Evolutionary conservation across 345 rosid genomes (phyloP), one percentile per base, ranked within the genome.

Genomic region (Dovyalis caffra): DNA sequence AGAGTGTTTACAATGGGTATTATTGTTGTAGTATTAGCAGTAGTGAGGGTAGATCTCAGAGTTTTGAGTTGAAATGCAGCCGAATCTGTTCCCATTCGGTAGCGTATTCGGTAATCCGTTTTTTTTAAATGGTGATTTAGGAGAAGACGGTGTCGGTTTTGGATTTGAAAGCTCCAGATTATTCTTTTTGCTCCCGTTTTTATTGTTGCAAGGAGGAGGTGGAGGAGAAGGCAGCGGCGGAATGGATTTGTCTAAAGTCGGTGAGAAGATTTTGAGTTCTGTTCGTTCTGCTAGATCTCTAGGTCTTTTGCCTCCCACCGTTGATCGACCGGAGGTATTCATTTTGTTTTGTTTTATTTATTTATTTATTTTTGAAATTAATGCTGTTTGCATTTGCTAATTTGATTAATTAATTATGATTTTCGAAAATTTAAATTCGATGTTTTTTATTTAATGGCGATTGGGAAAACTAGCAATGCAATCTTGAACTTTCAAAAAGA

Each of bases 221-320:
- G 87, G 89, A 86, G 95, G 92, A 61, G 66, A 14, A 32, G 83
- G 85, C 60, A 85, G 87, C 32, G 86, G 87, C 56, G 89, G 88
- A 40, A 95, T 93, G 99, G 98, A 93, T 89, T 87, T 95, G 58
- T 91, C 99, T 28, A 95, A 88, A 70, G 91, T 95, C 21, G 94
- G 99, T 34, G 99, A 92, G 82, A 95, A 88, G 79, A 82, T 95
- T 72, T 86, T 95, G 34, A 95, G 95, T 79, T 95, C 99, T 69
- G 98, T 95, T 11, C 90, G 92, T 71, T 95, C 98, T 29, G 99
- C 97, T n/a, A 83, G 89, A 77, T 91, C 97, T 11, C 92, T 95
- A 68, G 98, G 96, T 34, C 90, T 93, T 66, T 79, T 95, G 81
- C 99, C 96, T 75, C 79, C 89, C 32, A 64, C 82, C 70, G 79